Evolutionary conservation across 352 stramenopile genomes (phyloP), one percentile per base, ranked within the genome.

Genomic region (Phytophthora capsici): DNA sequence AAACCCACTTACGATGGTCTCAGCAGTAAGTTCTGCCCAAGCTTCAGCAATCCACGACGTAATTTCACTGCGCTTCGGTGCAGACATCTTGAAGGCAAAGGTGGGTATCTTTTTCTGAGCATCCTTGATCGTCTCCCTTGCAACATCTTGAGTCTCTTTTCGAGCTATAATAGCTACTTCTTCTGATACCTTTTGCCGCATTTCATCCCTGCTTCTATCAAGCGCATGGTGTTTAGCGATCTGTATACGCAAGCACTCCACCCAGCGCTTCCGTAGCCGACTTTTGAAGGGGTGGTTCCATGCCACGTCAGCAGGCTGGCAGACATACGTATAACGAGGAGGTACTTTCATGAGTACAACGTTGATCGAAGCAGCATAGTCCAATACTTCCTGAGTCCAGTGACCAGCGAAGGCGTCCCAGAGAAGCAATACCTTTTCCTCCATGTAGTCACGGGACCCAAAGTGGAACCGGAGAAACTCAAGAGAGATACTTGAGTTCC

Each of bases 381-480:
- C 13, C 13, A 6, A 8, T 4, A 16, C 34, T 41, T 41, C 34
- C 34, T 41, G 13, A 13, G 34, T 17, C 34, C 12, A 41, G 8
- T 41, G 34, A 17, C 13, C 34, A 1, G 13, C 17, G 34, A 41
- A 41, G 8, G 17, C 34, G 23, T 23, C 23, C 14, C 44, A 37
- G 25, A 36, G 13, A 50, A 23, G n/a, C 5, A 36, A 19, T 13
- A 19, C 3, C 12, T 34, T 36, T 0, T 50, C 23, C 1, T 37
- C 22, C 22, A 37, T 36, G 23, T 50, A 23, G 44, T 50, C 44
- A 3, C 44, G 19, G 22, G 12, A 30, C 3, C 22, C 12, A 20
- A 50, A 43, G 9, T 59, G 51, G 32, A 22, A 59, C 1, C 3
- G 12, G 3, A 58, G 36, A 49, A 49, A 48, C 8, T 26, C 16